Evolutionary conservation across 2,329 filamentous ascomycete species (phyloP).

Genomic region (Onygenales sp.): DNA sequence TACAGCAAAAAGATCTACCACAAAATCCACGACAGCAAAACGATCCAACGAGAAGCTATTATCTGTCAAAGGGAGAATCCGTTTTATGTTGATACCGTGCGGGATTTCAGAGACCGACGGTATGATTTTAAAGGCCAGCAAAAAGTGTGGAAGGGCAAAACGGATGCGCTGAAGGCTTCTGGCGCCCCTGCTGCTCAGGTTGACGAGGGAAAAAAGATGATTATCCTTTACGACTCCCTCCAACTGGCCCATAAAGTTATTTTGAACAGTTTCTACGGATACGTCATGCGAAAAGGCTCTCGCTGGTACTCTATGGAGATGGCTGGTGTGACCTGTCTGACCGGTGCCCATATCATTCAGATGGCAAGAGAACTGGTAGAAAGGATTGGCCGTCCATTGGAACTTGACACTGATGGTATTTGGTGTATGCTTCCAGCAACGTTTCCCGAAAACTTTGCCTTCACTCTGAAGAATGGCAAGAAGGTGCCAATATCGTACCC

Average conservation of each 20-base stretch:
- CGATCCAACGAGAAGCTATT: conserved; percentile 87
- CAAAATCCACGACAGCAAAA: conserved; percentile 93
- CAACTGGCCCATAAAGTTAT: conserved; percentile 98
- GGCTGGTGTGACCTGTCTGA: conserved; percentile 96
- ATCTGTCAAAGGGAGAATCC: conserved; percentile 98
- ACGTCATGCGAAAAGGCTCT: conserved; percentile 98
- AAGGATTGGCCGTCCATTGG: conserved; percentile 80
- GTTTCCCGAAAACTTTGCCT: conserved; percentile 92
- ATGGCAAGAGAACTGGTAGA: conserved; percentile 91
- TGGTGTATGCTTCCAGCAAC: conserved; percentile 98
- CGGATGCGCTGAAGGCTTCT: conserved; percentile 71
- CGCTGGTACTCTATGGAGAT: conserved; percentile 99
- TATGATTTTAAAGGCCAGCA: conserved; percentile 99
- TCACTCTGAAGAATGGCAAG: conserved; percentile 92
- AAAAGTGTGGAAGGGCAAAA: conserved; percentile 98
- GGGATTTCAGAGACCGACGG: conserved; percentile 88
- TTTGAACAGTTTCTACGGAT: conserved; percentile 97
- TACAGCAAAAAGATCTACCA: conserved; percentile 99
- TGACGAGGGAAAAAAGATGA: conserved; percentile 98
- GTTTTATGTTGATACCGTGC: conserved; percentile 95
- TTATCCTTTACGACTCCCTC: conserved; percentile 86
- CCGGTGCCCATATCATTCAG: conserved; percentile 92
- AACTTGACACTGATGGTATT: conserved; percentile 96
- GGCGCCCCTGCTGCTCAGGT: conserved; percentile 69
- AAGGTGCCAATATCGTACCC: conserved; percentile 95